Evolutionary conservation across 331 rosid genomes (phyloP).

Genomic region (Malus hybrid): DNA sequence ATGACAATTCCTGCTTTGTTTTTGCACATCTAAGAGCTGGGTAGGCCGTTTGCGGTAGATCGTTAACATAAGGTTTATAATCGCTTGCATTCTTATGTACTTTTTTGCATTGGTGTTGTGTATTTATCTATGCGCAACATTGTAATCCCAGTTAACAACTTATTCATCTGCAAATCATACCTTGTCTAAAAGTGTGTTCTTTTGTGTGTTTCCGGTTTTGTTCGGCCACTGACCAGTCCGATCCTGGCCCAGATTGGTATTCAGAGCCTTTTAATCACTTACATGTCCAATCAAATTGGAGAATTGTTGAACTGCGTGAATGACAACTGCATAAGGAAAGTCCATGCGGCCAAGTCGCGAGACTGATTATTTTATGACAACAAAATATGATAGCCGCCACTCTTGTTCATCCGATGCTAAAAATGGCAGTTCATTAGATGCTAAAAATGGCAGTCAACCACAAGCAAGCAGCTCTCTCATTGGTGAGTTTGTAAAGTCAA

Average conservation of each 20-base stretch:
- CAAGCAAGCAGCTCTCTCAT: conserved; percentile 27
- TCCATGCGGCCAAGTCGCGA: conserved; percentile 5
- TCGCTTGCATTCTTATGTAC: background rate
- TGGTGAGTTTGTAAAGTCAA: conserved; percentile 16
- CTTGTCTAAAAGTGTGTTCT: background rate
- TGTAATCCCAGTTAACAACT: background rate
- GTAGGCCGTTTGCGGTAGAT: background rate
- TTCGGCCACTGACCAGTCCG: background rate
- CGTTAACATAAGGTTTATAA: background rate
- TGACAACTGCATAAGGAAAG: conserved; percentile 17
- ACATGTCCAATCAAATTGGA: background rate
- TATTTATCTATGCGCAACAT: background rate
- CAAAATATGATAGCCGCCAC: background rate
- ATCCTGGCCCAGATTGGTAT: background rate
- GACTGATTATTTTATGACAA: conserved; percentile 6
- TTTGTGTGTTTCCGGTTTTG: background rate
- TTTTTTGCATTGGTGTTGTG: background rate
- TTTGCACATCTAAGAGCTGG: background rate
- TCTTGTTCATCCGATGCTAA: conserved; percentile 1
- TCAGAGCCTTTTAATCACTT: background rate
- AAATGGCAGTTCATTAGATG: background rate
- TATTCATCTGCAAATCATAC: background rate
- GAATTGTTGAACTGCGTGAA: conserved; percentile 5
- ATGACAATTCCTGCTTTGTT: background rate
- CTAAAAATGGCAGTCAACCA: conserved; percentile 5